These are phyloP conservation scores for Blastocystis sp. DNA, from an alignment of 352 stramenopile species.

Conservation along the genomic window DNA sequence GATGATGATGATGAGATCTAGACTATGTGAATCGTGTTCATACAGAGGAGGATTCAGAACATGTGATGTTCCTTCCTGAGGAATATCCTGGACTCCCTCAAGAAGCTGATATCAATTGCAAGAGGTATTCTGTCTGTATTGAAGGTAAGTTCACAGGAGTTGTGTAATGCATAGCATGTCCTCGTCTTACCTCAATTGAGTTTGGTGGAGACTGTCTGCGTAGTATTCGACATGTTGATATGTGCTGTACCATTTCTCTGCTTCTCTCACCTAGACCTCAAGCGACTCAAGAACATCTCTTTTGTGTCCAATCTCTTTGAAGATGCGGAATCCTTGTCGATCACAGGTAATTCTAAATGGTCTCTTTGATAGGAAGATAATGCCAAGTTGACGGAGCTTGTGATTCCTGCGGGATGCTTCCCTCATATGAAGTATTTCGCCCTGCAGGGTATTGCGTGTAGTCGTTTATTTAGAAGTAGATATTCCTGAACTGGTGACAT, in stretches of 20 bases:
- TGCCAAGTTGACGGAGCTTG: conserved; percentile 25
- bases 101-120: conserved; percentile 42
- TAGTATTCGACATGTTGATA: background rate
- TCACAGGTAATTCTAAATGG: background rate
- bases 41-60: background rate
- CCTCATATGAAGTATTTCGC: conserved; percentile 20
- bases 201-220: background rate
- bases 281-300: conserved; percentile 37
- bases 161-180: background rate
- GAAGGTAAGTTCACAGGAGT: background rate
- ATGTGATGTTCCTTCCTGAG: conserved; percentile 37
- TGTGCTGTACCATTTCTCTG: background rate
- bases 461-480: background rate
- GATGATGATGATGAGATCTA: background rate
- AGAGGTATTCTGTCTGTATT: conserved; percentile 18
- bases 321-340: conserved; percentile 7
- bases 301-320: background rate
- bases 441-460: background rate
- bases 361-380: conserved; percentile 20
- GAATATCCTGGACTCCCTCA: conserved; percentile 51
- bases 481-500: conserved; percentile 9
- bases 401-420: conserved; percentile 54
- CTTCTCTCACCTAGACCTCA: background rate
- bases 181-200: background rate
- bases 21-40: conserved; percentile 56